Evolutionary conservation across 495 filamentous ascomycete genomes (phyloP).

Genomic region (Aspergillus bertholletiae): DNA sequence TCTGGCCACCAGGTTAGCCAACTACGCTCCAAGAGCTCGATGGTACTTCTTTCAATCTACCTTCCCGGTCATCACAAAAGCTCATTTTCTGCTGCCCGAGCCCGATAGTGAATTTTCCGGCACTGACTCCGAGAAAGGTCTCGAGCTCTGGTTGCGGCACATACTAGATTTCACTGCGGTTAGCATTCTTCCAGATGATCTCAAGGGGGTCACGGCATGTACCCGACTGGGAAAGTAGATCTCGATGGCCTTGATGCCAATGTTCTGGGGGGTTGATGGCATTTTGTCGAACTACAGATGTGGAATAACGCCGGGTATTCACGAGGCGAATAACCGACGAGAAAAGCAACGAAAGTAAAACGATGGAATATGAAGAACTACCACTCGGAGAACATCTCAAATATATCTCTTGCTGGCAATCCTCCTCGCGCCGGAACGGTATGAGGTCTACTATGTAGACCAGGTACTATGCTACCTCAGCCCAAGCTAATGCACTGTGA

Average conservation of each 20-base stretch:
- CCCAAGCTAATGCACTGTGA: not conserved
- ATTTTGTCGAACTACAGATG: slow-evolving; percentile 41
- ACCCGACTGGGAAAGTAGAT: slow-evolving; percentile 98
- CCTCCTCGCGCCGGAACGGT: not conserved
- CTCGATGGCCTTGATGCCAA: slow-evolving; percentile 99
- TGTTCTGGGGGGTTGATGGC: slow-evolving; percentile 87
- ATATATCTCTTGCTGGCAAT: not conserved
- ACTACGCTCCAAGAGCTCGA: not conserved
- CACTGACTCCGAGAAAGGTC: slow-evolving; percentile 93
- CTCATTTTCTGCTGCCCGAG: slow-evolving; percentile 99
- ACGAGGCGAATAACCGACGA: not conserved
- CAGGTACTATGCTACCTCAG: not conserved
- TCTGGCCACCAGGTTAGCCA: slow-evolving; percentile 49
- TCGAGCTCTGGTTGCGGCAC: slow-evolving; percentile 94
- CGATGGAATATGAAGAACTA: not conserved
- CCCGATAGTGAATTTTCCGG: slow-evolving; percentile 98
- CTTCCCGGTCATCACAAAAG: slow-evolving; percentile 98
- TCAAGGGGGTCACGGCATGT: slow-evolving; percentile 22
- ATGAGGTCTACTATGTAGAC: not conserved
- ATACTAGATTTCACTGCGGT: slow-evolving; percentile 58
- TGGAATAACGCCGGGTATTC: not conserved
- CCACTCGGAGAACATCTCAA: not conserved
- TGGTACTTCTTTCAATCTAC: slow-evolving; percentile 45
- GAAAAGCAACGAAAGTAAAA: not conserved
- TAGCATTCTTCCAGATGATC: slow-evolving; percentile 4